Conservation (phyloP, 768 basidiomycete species). For the Agrocybe praecox region DNA sequence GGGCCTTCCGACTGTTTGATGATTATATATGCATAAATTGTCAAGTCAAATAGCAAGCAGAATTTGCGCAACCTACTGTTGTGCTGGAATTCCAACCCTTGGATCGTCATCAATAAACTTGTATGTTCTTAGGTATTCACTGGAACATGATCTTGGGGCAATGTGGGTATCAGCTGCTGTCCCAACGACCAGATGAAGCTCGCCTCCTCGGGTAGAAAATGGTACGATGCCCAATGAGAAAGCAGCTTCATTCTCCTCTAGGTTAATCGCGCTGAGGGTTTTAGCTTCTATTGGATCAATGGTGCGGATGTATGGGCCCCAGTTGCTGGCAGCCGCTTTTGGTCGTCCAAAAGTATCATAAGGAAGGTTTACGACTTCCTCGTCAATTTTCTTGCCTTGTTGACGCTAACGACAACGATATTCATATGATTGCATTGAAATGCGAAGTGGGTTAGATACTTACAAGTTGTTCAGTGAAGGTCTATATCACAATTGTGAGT, state of each 20-base stretch:
- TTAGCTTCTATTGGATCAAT: constrained; percentile 85
- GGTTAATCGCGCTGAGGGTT: constrained; percentile 69
- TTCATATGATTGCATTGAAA: constrained; percentile 1
- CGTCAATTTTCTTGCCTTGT: constrained; percentile 67
- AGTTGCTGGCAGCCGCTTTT: constrained; percentile 85
- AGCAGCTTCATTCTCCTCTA: constrained; percentile 94
- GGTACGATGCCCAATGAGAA: constrained; percentile 91
- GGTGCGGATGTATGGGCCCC: constrained; percentile 93
- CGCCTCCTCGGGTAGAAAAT: constrained; percentile 78
- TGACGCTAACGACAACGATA: constrained; percentile 45
- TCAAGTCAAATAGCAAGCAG: neutral
- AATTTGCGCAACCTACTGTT: constrained; percentile 53
- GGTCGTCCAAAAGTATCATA: constrained; percentile 83
- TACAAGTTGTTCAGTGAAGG: constrained; percentile 78
- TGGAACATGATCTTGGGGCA: constrained; percentile 84
- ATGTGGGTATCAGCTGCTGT: constrained; percentile 88
- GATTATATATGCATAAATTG: constrained; percentile 7
- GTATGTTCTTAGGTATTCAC: constrained; percentile 89
- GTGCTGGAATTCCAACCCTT: constrained; percentile 81
- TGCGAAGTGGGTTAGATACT: constrained; percentile 25
- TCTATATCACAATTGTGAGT: no score
- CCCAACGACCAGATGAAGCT: constrained; percentile 92
- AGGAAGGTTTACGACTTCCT: constrained; percentile 78
- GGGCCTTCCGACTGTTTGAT: constrained; percentile 71
- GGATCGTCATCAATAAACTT: constrained; percentile 81